Conservation (phyloP, 2,329 filamentous ascomycete genomes). For the Curvularia hawaiiensis region DNA sequence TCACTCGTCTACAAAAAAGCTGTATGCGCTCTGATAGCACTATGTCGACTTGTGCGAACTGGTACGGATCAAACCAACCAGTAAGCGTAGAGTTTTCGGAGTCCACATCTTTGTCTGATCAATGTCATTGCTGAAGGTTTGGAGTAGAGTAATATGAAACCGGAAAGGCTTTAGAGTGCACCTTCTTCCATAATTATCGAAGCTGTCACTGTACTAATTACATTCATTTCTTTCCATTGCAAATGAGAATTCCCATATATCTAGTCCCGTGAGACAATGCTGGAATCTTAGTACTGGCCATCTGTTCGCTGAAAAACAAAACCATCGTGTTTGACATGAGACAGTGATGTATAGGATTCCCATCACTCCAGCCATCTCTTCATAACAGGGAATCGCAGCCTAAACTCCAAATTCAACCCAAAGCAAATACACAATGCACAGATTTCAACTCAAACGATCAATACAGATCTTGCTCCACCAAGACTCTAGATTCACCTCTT, state of each 20-base stretch:
- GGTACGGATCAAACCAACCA: not conserved
- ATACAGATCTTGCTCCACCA: not conserved
- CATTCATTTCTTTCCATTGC: not conserved
- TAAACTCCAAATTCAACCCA: no score
- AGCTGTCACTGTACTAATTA: no score
- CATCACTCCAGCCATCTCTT: not conserved
- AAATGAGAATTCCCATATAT: not conserved
- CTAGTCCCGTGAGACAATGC: not conserved
- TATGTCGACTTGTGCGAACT: not conserved
- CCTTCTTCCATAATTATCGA: not conserved
- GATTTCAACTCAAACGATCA: no score
- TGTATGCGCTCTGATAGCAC: not conserved
- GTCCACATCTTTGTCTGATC: not conserved
- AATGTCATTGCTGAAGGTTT: not conserved
- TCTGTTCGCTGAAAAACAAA: not conserved
- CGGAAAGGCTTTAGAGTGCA: no score
- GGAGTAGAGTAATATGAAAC: not conserved
- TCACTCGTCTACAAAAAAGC: not conserved
- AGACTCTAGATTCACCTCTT: not conserved
- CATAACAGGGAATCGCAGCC: not conserved
- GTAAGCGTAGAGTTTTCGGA: not conserved
- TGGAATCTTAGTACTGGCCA: not conserved
- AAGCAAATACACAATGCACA: no score
- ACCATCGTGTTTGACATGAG: not conserved
- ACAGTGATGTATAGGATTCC: not conserved